A percentile compares a stretch with the other conserved stretches of the same genome.
These are phyloP conservation scores for Suillus hirtellus DNA, from an alignment of 768 basidiomycete species.

Conservation along the genomic window DNA sequence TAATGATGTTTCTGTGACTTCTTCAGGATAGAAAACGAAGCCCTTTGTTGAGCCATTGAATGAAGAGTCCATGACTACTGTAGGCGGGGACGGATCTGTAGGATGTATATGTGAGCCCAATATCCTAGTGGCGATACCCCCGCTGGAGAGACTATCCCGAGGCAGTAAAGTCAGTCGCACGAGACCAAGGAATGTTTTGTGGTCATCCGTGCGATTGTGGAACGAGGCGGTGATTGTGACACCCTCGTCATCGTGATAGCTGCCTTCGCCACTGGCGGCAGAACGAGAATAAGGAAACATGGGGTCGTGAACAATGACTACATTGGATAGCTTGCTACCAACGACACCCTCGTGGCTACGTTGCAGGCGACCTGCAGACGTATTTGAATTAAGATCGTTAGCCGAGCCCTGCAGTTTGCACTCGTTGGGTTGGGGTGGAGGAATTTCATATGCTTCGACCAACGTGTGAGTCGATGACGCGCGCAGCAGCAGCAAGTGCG, in stretches of 20 bases:
- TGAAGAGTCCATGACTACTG: constrained; percentile 8
- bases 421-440: background rate
- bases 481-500: constrained; percentile 2
- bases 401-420: background rate
- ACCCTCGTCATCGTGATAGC: constrained; percentile 4
- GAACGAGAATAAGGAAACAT: constrained; percentile 5
- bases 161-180: constrained; percentile 6
- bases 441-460: constrained; percentile 6
- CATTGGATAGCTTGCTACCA: constrained; percentile 5
- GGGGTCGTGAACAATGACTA: constrained; percentile 7
- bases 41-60: constrained; percentile 5
- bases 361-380: background rate
- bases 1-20: constrained; percentile 5
- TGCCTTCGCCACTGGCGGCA: background rate
- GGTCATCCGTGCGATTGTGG: constrained; percentile 7
- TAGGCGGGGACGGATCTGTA: constrained; percentile 1
- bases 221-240: constrained; percentile 6
- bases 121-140: constrained; percentile 6
- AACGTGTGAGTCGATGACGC: constrained; percentile 4
- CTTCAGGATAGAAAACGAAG: constrained; percentile 9
- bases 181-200: constrained; percentile 8
- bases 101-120: constrained; percentile 3
- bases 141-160: background rate
- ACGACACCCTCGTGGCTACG: constrained; percentile 9
- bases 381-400: background rate